Conservation (phyloP, 2,329 filamentous ascomycete genomes). For the Colletotrichum shisoi region DNA sequence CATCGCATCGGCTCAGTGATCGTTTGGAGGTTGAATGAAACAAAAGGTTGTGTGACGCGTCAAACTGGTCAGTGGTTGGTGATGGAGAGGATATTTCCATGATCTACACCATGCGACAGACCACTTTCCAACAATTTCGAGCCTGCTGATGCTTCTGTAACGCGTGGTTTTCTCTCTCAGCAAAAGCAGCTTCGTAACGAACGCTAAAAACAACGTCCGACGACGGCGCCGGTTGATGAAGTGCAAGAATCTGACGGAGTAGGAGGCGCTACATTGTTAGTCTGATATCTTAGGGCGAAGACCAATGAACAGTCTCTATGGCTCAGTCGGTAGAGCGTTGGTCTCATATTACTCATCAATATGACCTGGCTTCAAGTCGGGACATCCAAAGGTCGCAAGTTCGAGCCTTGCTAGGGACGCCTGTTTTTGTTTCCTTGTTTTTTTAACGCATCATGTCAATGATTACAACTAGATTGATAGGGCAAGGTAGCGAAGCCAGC, state of each 20-base stretch:
- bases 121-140: no score
- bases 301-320: slow-evolving; percentile 24
- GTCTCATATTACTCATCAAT: slow-evolving; percentile 30
- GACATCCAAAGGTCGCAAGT: slow-evolving; percentile 39
- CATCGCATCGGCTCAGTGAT: neutral
- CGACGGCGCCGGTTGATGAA: no score
- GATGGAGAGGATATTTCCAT: no score
- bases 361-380: slow-evolving; percentile 21
- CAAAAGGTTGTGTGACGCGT: neutral
- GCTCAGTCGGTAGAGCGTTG: slow-evolving; percentile 39
- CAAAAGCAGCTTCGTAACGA: no score
- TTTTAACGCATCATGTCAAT: neutral
- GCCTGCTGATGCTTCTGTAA: no score
- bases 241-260: neutral
- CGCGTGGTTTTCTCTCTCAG: neutral
- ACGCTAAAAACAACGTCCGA: neutral
- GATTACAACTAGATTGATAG: no score
- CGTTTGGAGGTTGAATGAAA: no score
- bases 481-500: no score
- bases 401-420: slow-evolving; percentile 38
- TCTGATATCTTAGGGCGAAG: no score
- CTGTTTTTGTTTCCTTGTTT: neutral
- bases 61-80: neutral
- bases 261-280: no score
- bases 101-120: neutral